Conservation (phyloP, 805 yeast species). For the Starmerella sp. region DNA sequence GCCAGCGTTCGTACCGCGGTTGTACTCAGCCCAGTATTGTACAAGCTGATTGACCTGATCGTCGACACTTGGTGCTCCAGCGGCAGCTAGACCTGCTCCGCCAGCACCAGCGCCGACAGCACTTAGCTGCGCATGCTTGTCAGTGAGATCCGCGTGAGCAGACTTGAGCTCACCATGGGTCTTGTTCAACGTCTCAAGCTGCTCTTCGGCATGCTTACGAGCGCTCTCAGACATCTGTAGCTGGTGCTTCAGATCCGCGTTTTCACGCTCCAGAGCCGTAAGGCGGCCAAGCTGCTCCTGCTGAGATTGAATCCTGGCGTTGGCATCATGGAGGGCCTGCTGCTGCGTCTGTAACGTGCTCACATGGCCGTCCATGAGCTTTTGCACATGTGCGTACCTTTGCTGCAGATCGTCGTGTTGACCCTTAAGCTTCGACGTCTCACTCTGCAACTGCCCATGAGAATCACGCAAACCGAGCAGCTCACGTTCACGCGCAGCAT, state of each 20-base stretch:
- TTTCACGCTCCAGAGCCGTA: slow-evolving; percentile 15
- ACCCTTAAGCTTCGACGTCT: slow-evolving; percentile 7
- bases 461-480: slow-evolving; percentile 13
- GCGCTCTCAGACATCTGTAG: slow-evolving; percentile 16
- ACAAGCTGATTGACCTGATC: slow-evolving; percentile 12
- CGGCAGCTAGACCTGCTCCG: slow-evolving; percentile 1
- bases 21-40: slow-evolving; percentile 15
- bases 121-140: slow-evolving; percentile 13
- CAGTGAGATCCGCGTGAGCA: slow-evolving; percentile 20
- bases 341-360: slow-evolving; percentile 16
- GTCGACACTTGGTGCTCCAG: slow-evolving; percentile 8
- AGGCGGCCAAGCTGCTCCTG: slow-evolving; percentile 15
- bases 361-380: slow-evolving; percentile 20
- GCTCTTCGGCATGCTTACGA: slow-evolving; percentile 17
- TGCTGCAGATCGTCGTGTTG: slow-evolving; percentile 14
- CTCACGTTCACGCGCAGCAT: slow-evolving; percentile 16
- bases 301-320: slow-evolving; percentile 12
- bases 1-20: slow-evolving; percentile 5
- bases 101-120: not conserved
- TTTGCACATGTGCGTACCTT: slow-evolving; percentile 13
- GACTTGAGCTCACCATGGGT: slow-evolving; percentile 14
- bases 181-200: slow-evolving; percentile 16
- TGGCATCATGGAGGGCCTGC: slow-evolving; percentile 17
- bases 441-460: slow-evolving; percentile 14
- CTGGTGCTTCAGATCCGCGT: slow-evolving; percentile 18